Conservation (phyloP, 768 basidiomycete genomes). For the Boletus pseudopeckii region DNA sequence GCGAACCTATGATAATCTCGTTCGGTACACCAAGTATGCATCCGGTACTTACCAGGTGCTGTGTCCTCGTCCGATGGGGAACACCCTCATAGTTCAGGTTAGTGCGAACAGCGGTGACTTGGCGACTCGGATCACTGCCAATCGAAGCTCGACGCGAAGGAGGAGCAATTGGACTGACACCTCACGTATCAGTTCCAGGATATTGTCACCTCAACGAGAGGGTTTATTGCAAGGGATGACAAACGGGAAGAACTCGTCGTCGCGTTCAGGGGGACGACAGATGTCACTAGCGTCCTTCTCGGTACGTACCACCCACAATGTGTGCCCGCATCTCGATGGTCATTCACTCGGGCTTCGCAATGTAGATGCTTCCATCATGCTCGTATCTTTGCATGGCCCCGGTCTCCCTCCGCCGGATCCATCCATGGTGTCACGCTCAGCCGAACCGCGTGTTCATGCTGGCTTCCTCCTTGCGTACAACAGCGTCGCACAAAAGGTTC, state of each 20-base stretch:
- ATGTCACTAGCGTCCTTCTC: conserved; percentile 18
- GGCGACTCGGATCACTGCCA: neutral
- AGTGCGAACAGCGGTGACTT: conserved; percentile 8
- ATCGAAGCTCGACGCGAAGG: neutral
- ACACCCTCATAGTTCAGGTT: conserved; percentile 40
- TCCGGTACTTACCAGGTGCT: conserved; percentile 46
- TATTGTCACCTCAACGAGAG: conserved; percentile 38
- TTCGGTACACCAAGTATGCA: conserved; percentile 47
- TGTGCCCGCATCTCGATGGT: neutral
- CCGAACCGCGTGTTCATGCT: conserved; percentile 31
- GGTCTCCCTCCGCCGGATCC: conserved; percentile 23
- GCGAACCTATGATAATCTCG: conserved; percentile 40
- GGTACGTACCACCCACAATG: conserved; percentile 3
- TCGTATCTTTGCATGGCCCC: conserved; percentile 18
- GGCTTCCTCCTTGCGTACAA: conserved; percentile 38
- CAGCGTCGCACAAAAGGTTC: conserved; percentile 29
- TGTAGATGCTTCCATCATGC: conserved; percentile 22
- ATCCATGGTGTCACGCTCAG: neutral
- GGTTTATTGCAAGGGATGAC: conserved; percentile 46
- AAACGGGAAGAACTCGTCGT: conserved; percentile 39
- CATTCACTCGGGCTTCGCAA: neutral
- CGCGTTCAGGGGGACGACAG: conserved; percentile 39
- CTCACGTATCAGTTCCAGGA: conserved; percentile 32
- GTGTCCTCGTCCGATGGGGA: conserved; percentile 49
- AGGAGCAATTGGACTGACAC: neutral